Evolutionary conservation across 2,329 filamentous ascomycete genomes (phyloP), one percentile per base, ranked within the genome.

Genomic region (Pseudogymnoascus sp.): DNA sequence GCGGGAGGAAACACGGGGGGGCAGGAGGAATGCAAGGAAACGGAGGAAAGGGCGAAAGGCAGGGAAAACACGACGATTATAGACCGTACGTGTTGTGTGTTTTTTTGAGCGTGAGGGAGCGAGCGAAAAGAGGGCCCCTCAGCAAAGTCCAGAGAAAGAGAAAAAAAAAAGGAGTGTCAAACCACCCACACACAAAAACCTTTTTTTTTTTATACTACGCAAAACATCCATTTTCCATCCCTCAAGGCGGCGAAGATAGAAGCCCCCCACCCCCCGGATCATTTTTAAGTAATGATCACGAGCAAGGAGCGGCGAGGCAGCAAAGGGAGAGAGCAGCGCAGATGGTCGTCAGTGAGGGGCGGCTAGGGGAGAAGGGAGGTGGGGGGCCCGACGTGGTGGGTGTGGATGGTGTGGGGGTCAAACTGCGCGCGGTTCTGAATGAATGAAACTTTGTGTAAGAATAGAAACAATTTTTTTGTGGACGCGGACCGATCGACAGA

Each of bases 401-500:
- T 18, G 47, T 53, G 47, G 28, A 53, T 33, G 47, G 47, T 53
- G 47, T 53, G 47, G 28, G 47, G 47, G 47, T 53, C 47, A 53
- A 33, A 20, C 28, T 53, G 28, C 28, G 47, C 47, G 47, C 47
- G 15, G 15, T 53, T 53, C 47, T 53, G 47, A 33, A 53, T 53
- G 47, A 53, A 33, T 53, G 47, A 53, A 53, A 53, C 28, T 53
- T 53, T 53, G 47, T 53, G 47, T 53, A 53, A 53, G 47, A 53
- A 53, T 53, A 53, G 47, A 53, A 53, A 53, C 47, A 12, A 53
- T 53, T 33, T 50, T 53, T 53, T 53, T 53, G 47, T 53, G 47
- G 47, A 53, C 11, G 47, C 15, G 47, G 47, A 53, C 47, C 47
- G 47, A 53, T 53, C 47, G 47, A 33, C 47, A 25, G 47, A 53